Evolutionary conservation across 345 rosid genomes (phyloP).

Genomic region (Jatropha curcas): DNA sequence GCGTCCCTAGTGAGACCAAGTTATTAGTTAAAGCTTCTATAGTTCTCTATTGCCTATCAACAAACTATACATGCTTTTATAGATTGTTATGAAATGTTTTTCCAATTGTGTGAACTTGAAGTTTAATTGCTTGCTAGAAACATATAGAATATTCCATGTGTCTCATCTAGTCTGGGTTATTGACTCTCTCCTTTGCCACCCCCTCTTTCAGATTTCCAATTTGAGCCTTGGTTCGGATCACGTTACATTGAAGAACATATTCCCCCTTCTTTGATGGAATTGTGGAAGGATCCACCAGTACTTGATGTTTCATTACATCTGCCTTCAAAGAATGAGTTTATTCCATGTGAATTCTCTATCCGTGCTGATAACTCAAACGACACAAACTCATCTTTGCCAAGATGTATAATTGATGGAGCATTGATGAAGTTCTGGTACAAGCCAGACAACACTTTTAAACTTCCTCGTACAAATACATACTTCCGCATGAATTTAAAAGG

Average conservation of each 20-base stretch:
- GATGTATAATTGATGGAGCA: constrained; percentile 74
- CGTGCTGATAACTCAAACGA: constrained; percentile 39
- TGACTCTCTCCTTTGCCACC: neutral
- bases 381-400: constrained; percentile 47
- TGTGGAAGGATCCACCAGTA: constrained; percentile 79
- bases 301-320: constrained; percentile 69
- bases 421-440: constrained; percentile 92
- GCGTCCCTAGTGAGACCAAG: neutral
- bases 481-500: constrained; percentile 85
- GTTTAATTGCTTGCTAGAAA: neutral
- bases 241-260: constrained; percentile 66
- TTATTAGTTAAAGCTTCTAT: neutral
- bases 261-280: constrained; percentile 59
- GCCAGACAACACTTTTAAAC: constrained; percentile 76
- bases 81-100: neutral
- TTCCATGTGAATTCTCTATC: constrained; percentile 80
- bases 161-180: neutral
- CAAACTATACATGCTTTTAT: neutral
- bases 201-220: constrained; percentile 51
- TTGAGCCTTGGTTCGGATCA: constrained; percentile 94
- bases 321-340: constrained; percentile 78
- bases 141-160: neutral
- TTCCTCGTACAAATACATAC: constrained; percentile 87
- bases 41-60: neutral
- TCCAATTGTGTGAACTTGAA: neutral